Evolutionary conservation across 768 basidiomycete genomes (phyloP), one percentile per base, ranked within the genome.

Genomic region (Kwoniella dejecticola): DNA sequence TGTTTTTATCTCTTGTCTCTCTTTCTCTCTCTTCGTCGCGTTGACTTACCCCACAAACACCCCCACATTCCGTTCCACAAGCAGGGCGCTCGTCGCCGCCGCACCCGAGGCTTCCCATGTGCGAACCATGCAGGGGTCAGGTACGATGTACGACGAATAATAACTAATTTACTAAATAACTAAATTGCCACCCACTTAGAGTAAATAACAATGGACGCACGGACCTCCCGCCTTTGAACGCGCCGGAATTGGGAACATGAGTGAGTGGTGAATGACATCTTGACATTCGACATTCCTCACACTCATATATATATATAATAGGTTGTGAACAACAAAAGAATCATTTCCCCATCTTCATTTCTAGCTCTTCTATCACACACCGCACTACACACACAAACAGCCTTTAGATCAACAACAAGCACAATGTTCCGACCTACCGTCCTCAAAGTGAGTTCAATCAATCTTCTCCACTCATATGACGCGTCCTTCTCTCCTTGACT

Each of bases 361-460:
- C n/a, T n/a, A n/a, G n/a, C n/a, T n/a, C n/a, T 19, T 30, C 29
- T 41, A 52, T 42, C 31, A 10, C 26, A 40, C 47, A 49, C 31
- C 15, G 7, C 7, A 7, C 19, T 42, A 42, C 19, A 12, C 11
- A 42, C 11, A 42, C 41, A 42, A 42, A 42, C 6, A 42, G 10
- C 6, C 17, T 12, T 41, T 27, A 42, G 10, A 57, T 46, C 26
- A 57, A 6, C 27, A 2, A 2, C 33, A 33, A 40, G 23, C 27
- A 59, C 33, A n/a, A 65, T 65, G 64, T 61, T 60, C 47, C 36
- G 64, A 49, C 44, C 52, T 41, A 33, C 59, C 21, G 53, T 52
- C n/a, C 41, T 65, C 42, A 53, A 54, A 42, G 64, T 61, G 49
- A 27, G 64, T 60, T 24, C 6, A n/a, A 30, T 38, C 26, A n/a